Conservation (phyloP, 345 rosid genomes). For the Punica granatum region DNA sequence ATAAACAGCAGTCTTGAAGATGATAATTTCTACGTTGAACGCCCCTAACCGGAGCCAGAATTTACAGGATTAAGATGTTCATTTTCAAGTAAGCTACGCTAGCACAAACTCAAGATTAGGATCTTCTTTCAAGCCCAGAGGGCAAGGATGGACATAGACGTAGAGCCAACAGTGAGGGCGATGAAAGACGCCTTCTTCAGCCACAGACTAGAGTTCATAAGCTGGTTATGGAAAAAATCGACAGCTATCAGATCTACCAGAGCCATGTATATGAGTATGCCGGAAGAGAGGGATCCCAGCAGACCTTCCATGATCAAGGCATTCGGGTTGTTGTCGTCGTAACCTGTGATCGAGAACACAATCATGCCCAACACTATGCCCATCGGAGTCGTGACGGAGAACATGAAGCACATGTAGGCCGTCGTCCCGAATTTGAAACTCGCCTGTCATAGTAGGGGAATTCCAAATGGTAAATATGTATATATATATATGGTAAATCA, state of each 20-base stretch:
- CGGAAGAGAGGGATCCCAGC: constrained; percentile 77
- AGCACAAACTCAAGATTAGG: not conserved
- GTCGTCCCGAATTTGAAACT: constrained; percentile 68
- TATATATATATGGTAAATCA: not conserved
- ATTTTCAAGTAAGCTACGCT: not conserved
- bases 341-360: constrained; percentile 64
- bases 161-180: constrained; percentile 63
- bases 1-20: not conserved
- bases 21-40: not conserved
- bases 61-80: not conserved
- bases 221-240: constrained; percentile 90
- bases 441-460: constrained; percentile 42
- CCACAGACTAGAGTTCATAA: constrained; percentile 48
- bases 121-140: constrained; percentile 58
- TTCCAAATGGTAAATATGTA: not conserved
- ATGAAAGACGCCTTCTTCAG: constrained; percentile 71
- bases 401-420: constrained; percentile 85
- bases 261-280: constrained; percentile 89
- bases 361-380: constrained; percentile 86
- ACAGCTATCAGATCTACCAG: constrained; percentile 81
- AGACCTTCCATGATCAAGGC: constrained; percentile 87
- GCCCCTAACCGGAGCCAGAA: not conserved
- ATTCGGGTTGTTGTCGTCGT: constrained; percentile 65
- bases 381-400: constrained; percentile 81
- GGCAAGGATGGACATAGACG: constrained; percentile 88